These are phyloP conservation scores for Aspergillus avenaceus DNA, from an alignment of 495 filamentous ascomycete genomes.

Conservation along the genomic window DNA sequence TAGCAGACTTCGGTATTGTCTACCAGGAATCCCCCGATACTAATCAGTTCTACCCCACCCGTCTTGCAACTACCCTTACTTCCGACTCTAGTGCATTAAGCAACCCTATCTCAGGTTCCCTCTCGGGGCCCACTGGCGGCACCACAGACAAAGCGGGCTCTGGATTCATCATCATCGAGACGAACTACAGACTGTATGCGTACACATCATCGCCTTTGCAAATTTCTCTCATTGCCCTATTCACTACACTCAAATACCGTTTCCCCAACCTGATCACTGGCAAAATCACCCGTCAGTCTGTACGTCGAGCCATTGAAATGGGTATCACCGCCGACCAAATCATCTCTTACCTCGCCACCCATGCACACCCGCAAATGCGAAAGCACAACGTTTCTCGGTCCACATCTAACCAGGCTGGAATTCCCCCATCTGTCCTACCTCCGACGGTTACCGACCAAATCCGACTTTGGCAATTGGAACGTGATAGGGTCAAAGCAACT, in stretches of 20 bases:
- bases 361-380: constrained; percentile 89
- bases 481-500: constrained; percentile 81
- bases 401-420: constrained; percentile 30
- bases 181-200: constrained; percentile 97
- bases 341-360: constrained; percentile 78
- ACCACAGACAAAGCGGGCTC: constrained; percentile 44
- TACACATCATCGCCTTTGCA: constrained; percentile 91
- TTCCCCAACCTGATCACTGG: constrained; percentile 91
- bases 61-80: constrained; percentile 90
- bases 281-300: constrained; percentile 78
- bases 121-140: constrained; percentile 30
- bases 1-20: constrained; percentile 88
- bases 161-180: constrained; percentile 93
- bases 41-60: constrained; percentile 85
- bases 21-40: constrained; percentile 59
- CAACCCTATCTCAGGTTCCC: constrained; percentile 34
- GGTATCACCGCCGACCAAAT: constrained; percentile 96
- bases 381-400: constrained; percentile 54
- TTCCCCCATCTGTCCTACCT: constrained; percentile 63
- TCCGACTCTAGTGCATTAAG: constrained; percentile 65
- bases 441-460: constrained; percentile 98
- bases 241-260: constrained; percentile 76
- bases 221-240: constrained; percentile 90
- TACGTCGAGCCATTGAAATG: constrained; percentile 77
- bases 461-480: constrained; percentile 93